Percentiles rank a stretch among this genome's conserved stretches.
These are phyloP conservation scores for Arthrobotrys sinensis DNA, from an alignment of 2,329 filamentous ascomycete genomes.

Conservation along the genomic window DNA sequence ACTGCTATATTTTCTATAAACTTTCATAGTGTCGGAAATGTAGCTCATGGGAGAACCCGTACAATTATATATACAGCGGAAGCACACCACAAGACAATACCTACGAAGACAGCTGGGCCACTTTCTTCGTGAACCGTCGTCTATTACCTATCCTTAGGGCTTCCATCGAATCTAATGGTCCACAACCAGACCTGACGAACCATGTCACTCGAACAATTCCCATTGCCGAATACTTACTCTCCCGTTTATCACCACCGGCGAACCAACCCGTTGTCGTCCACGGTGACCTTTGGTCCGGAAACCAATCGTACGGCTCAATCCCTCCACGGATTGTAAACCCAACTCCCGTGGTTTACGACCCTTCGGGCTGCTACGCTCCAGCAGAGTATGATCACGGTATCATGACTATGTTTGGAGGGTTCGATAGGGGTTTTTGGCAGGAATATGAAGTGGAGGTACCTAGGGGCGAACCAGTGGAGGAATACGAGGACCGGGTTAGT, in stretches of 20 bases:
- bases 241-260: constrained; percentile 35
- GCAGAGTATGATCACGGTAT: constrained; percentile 92
- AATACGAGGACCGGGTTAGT: constrained; percentile 86
- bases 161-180: constrained; percentile 72
- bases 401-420: constrained; percentile 97
- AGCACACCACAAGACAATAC: constrained; percentile 85
- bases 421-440: constrained; percentile 78
- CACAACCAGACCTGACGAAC: constrained; percentile 74
- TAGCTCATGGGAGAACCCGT: not conserved
- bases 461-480: constrained; percentile 82
- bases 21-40: not conserved
- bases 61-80: constrained; percentile 72
- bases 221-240: constrained; percentile 46
- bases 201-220: constrained; percentile 73
- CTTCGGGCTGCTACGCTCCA: constrained; percentile 85
- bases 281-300: constrained; percentile 91
- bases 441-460: constrained; percentile 84
- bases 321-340: constrained; percentile 31
- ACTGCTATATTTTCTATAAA: not conserved
- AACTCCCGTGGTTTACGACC: constrained; percentile 78
- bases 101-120: constrained; percentile 81
- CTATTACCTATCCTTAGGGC: constrained; percentile 75
- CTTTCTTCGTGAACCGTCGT: constrained; percentile 86
- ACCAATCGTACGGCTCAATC: constrained; percentile 51
- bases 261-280: constrained; percentile 78